Base-by-base conservation (phyloP, 192 early-diverging fungal species). In the Coemansia erecta region DNA sequence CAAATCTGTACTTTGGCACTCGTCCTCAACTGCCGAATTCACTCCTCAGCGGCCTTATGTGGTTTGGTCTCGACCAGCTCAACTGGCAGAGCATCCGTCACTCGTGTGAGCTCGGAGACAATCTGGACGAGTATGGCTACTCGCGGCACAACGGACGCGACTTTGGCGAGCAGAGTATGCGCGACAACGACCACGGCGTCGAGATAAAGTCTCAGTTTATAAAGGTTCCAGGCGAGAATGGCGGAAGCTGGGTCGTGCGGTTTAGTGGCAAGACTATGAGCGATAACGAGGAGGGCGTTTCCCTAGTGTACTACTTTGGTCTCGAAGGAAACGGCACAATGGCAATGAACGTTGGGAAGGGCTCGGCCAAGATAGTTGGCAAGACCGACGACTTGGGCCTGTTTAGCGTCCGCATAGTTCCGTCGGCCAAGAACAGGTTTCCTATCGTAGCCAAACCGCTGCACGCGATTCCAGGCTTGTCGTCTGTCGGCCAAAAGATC, bases 1-100 rank as follows among this genome's bases (percentile, higher is more conserved):
- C 95, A 11, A 92, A 93, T 70, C 73, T 98, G 17, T 98, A 95
- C 73, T 94, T 98, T 84, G 95, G 95, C 39, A 90, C 89, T 1
- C 84, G 90, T 0, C 87, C 92, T 13, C 87, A 92, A 43, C 51
- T 86, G 24, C 80, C 89, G 0, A 80, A 90, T 40, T 84, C 90
- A 3, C 65, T 98, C n/a, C 78, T 92, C 70, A 90, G 90, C 19
- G 92, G 95, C 8, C 81, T 98, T n/a, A 90, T 94, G 87, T 95
- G 95, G 95, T 93, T 91, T 77, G 89, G 90, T 15, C 69, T 78
- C 4, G 82, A 85, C 33, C 64, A 85, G 53, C 68, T 77, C 37
- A 77, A 84, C 18, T 73, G 83, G 47, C 66, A 85, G 41, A 59
- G 86, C 14, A 88, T 95, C 23, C 86, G 95, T 3, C 93, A 98